These are phyloP conservation scores for Phalaenopsis aphrodite DNA, from an alignment of 106 monocot genomes.

Conservation along the genomic window DNA sequence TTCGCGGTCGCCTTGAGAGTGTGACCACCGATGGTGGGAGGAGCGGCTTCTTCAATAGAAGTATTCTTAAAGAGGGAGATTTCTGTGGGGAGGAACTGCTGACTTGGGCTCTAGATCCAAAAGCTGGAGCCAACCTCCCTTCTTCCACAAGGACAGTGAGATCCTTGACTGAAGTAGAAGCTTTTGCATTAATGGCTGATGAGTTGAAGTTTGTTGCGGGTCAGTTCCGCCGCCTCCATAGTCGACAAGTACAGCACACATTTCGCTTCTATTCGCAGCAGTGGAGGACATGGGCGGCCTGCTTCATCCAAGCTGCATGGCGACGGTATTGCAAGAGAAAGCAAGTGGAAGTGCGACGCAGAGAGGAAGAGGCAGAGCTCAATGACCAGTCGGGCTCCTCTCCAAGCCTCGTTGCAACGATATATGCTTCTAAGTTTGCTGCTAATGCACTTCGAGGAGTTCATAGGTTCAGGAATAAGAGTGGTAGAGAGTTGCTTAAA, in stretches of 20 bases:
- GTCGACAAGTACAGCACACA: conserved; percentile 68
- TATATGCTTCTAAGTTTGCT: conserved; percentile 58
- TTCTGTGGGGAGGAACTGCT: conserved; percentile 78
- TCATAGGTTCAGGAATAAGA: conserved; percentile 30
- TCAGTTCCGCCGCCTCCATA: conserved; percentile 69
- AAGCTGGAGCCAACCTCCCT: conserved; percentile 52
- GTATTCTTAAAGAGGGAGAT: conserved; percentile 57
- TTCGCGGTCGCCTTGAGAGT: conserved; percentile 49
- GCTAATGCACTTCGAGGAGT: conserved; percentile 54
- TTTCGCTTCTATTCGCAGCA: conserved; percentile 77
- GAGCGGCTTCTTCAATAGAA: conserved; percentile 59
- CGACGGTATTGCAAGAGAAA: conserved; percentile 54
- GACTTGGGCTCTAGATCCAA: conserved; percentile 80
- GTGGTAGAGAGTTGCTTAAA: conserved; percentile 16
- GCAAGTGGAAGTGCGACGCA: conserved; percentile 28
- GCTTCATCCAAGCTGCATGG: conserved; percentile 79
- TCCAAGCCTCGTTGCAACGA: conserved; percentile 42
- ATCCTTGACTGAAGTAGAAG: conserved; percentile 59
- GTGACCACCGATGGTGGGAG: conserved; percentile 70
- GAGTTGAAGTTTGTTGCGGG: conserved; percentile 70
- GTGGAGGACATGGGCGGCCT: conserved; percentile 81
- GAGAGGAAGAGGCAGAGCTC: conserved; percentile 12
- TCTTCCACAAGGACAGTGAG: conserved; percentile 65
- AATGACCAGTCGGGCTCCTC: not conserved
- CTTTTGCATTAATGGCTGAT: conserved; percentile 56